Evolutionary conservation across 768 basidiomycete species (phyloP).

Genomic region (Auricularia heimuer): DNA sequence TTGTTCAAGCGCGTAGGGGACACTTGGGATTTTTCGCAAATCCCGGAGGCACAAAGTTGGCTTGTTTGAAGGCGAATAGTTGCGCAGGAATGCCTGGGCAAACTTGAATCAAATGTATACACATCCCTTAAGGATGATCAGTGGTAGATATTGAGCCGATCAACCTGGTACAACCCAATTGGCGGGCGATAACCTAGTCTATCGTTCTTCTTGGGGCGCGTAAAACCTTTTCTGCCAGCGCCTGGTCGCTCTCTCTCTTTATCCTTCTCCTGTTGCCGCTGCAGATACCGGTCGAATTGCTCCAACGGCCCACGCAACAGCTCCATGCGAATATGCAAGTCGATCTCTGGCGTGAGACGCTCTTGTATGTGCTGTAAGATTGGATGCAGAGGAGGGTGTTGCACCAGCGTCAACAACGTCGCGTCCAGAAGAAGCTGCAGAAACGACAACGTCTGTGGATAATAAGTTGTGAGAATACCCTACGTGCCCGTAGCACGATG

Average conservation of each 20-base stretch:
- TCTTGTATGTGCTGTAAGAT: slow-evolving; percentile 41
- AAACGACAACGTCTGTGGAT: slow-evolving; percentile 44
- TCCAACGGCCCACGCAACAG: slow-evolving; percentile 52
- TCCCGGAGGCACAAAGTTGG: slow-evolving; percentile 22
- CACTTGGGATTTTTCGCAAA: slow-evolving; percentile 24
- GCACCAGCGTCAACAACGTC: slow-evolving; percentile 56
- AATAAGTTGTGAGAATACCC: background rate
- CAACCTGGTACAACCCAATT: slow-evolving; percentile 61
- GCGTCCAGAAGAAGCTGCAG: slow-evolving; percentile 61
- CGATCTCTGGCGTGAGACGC: slow-evolving; percentile 13
- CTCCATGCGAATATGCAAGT: slow-evolving; percentile 19
- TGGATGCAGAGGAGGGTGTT: slow-evolving; percentile 48
- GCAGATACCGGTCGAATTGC: slow-evolving; percentile 38
- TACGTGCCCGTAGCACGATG: background rate
- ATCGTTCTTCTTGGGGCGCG: slow-evolving; percentile 33
- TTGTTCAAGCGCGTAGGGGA: slow-evolving; percentile 18
- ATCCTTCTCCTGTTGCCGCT: slow-evolving; percentile 39
- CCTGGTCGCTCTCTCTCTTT: slow-evolving; percentile 15
- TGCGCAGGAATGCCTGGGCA: too few species aligned
- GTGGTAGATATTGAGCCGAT: slow-evolving; percentile 50
- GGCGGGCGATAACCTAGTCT: background rate
- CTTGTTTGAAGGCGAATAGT: slow-evolving; percentile 15
- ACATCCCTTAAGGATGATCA: background rate
- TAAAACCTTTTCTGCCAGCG: slow-evolving; percentile 44
- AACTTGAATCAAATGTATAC: background rate